phyloP scores from a whole-genome alignment of 768 basidiomycete species.

The Naganishia vishniacii region DNA sequence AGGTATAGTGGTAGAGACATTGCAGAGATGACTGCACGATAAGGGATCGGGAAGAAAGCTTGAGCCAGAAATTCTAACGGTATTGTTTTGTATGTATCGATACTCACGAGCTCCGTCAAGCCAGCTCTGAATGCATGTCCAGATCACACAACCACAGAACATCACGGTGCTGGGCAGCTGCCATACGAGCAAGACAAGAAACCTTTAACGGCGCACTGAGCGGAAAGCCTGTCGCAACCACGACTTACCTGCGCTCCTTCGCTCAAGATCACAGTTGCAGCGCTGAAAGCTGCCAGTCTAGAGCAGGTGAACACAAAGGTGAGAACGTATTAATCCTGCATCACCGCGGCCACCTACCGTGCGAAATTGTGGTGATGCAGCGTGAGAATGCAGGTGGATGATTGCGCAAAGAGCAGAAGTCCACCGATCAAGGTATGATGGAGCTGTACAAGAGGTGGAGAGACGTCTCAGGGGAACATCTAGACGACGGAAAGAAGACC shows the following conservation, averaged over 20 bases:
- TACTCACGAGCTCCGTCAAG: slow-evolving; percentile 5
- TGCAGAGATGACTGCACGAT: background rate
- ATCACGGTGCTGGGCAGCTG: slow-evolving; percentile 4
- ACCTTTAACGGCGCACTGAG: too few relatives aligned
- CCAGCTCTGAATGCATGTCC: slow-evolving; percentile 1
- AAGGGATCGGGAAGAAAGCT: background rate
- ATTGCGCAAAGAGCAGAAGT: slow-evolving; percentile 1
- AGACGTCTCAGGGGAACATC: background rate
- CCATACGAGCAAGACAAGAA: background rate
- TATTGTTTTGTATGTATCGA: too few relatives aligned
- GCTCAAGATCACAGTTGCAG: slow-evolving; percentile 10
- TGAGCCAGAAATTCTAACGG: too few relatives aligned
- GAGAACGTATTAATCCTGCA: background rate
- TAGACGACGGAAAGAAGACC: background rate
- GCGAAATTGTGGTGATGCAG: slow-evolving; percentile 14
- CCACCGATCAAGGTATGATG: background rate
- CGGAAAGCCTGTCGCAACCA: too few relatives aligned
- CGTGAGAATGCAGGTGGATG: slow-evolving; percentile 8
- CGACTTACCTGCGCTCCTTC: slow-evolving; percentile 5
- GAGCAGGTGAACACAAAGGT: background rate
- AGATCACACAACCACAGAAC: background rate
- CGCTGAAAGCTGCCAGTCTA: slow-evolving; percentile 8
- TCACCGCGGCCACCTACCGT: background rate
- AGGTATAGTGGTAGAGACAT: background rate
- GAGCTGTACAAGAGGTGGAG: background rate